phyloP scores from a whole-genome alignment of 2,329 filamentous ascomycete genomes.

The Whalleya microplaca region DNA sequence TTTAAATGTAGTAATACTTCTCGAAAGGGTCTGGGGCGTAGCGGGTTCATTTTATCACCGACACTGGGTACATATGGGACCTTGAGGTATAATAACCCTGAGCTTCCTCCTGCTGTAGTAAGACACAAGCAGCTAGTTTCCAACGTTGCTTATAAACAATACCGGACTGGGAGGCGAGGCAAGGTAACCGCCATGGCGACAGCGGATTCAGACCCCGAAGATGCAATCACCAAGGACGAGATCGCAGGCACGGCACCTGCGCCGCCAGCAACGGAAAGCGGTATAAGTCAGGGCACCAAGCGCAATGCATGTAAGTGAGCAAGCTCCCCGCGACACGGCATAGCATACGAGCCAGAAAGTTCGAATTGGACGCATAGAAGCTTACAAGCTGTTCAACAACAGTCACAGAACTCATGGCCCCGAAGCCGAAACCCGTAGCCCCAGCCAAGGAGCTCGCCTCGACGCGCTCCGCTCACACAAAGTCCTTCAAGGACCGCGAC shows the following conservation, averaged over 20 bases:
- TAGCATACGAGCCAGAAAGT: too few species aligned
- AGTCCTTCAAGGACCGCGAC: slow-evolving; percentile 51
- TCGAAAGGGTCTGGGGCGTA: neutral
- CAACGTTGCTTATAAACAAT: neutral
- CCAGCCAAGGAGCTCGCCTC: slow-evolving; percentile 22
- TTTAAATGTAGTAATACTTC: slow-evolving; percentile 6
- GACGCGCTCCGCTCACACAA: neutral
- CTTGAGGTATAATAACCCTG: neutral
- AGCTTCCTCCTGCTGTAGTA: neutral
- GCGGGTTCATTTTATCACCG: slow-evolving; percentile 26
- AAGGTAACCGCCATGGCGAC: slow-evolving; percentile 28
- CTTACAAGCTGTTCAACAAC: neutral
- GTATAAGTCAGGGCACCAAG: slow-evolving; percentile 29
- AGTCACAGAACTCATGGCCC: slow-evolving; percentile 58
- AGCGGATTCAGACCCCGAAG: slow-evolving; percentile 36
- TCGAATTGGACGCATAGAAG: too few species aligned
- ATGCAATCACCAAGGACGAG: slow-evolving; percentile 47
- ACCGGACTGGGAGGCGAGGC: neutral
- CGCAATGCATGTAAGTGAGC: slow-evolving; percentile 47
- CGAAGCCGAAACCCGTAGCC: slow-evolving; percentile 47
- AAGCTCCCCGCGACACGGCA: neutral
- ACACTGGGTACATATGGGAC: neutral
- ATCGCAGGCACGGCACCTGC: slow-evolving; percentile 40
- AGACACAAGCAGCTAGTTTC: neutral
- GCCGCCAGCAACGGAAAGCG: slow-evolving; percentile 25